These are phyloP conservation scores for Cymbopogon flexuosus DNA, from an alignment of 202 grass and related monocot species.

Conservation along the genomic window DNA sequence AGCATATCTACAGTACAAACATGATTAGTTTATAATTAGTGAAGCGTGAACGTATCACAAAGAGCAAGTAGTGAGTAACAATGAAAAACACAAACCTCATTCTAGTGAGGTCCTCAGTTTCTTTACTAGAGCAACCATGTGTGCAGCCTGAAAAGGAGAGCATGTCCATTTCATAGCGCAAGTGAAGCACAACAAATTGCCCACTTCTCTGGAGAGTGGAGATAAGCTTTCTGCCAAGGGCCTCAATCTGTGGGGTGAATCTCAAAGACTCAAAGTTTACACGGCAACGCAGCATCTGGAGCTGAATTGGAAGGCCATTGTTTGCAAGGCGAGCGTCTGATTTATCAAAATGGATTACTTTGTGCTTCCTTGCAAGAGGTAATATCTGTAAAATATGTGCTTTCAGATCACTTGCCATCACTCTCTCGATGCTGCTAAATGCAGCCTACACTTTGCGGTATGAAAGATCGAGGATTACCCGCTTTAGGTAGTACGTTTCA, in stretches of 20 bases:
- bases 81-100: slow-evolving; percentile 59
- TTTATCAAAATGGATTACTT: slow-evolving; percentile 87
- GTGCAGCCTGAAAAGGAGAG: slow-evolving; percentile 94
- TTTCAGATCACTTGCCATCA: slow-evolving; percentile 18
- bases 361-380: slow-evolving; percentile 84
- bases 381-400: slow-evolving; percentile 52
- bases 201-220: slow-evolving; percentile 64
- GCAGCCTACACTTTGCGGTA: neutral
- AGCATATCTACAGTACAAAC: slow-evolving; percentile 57
- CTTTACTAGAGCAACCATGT: slow-evolving; percentile 69
- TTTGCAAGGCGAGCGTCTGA: slow-evolving; percentile 88
- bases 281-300: slow-evolving; percentile 79
- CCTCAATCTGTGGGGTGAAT: slow-evolving; percentile 86
- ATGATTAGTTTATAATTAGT: neutral
- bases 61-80: neutral
- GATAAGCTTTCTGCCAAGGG: slow-evolving; percentile 77
- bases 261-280: slow-evolving; percentile 83
- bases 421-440: neutral
- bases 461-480: slow-evolving; percentile 38
- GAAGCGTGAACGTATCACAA: slow-evolving; percentile 1
- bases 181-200: slow-evolving; percentile 79
- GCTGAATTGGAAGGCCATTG: slow-evolving; percentile 66
- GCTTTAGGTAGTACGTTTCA: slow-evolving; percentile 77
- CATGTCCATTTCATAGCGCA: slow-evolving; percentile 99
- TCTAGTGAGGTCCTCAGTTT: slow-evolving; percentile 68